Base-by-base conservation (phyloP, 2,329 filamentous ascomycete genomes). In the Aspergillus fumigatiaffinis region DNA sequence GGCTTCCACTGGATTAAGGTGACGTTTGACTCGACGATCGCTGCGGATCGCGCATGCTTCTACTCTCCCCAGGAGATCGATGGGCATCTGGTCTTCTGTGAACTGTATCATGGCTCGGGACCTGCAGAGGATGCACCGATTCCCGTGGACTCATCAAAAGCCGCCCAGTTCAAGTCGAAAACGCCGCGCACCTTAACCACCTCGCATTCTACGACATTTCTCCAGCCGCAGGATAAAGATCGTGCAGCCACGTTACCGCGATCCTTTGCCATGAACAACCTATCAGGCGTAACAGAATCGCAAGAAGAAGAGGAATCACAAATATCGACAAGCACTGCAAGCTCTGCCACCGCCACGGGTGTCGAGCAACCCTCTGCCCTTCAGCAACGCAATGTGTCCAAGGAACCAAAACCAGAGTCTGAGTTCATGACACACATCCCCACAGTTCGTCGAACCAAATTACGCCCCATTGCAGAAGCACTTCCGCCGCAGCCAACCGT, bases 1-100 rank as follows among this genome's bases (percentile, higher is more conserved):
- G 93, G 93, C 47, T 84, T 89, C 65, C 90, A 96, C 78, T 97
- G 93, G 93, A 91, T 97, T 66, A 92, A 92, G 73, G 80, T 92
- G 55, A 92, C 89, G 0, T 92, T 91, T 67, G 89, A 91, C 74
- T 90, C 86, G 46, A 80, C 82, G 51, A 83, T 88, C 63, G 87
- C 88, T 1, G 89, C 88, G 21, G 87, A 90, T 58, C 80, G 84
- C 10, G 89, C 89, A 23, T 76, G 87, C 46, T 88, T 83, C 68
- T 83, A 84, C 54, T 91, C 88, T 52, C 89, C 89, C 0, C 87
- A 91, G 73, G 82, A 82, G 58, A 84, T 92, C 59, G 79, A 90
- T 55, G 89, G 89, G 10, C 81, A 89, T 68, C 73, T 88, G 12
- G 85, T 92, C 26, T 86, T 84, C 66, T 90, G 88, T 41, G 88